Evolutionary conservation across 306 rosid species (phyloP).

Genomic region (Corylus avellana): DNA sequence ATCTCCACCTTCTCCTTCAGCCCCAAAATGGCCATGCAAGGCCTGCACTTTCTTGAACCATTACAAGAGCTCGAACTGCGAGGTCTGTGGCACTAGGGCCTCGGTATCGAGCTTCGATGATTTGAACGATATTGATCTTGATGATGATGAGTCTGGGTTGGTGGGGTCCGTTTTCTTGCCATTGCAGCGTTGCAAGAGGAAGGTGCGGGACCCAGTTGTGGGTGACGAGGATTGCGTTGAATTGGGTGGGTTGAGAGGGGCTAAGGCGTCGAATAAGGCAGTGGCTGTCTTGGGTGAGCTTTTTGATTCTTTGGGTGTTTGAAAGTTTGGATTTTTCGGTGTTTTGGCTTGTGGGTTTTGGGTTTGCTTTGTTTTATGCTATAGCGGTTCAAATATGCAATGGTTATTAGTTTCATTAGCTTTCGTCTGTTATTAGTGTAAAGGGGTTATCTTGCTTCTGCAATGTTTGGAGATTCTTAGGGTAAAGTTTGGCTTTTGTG

Average conservation of each 20-base stretch:
- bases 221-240: conserved; percentile 23
- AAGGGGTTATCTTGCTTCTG: too few species aligned
- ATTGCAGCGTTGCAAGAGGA: conserved; percentile 60
- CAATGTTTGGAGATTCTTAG: not conserved
- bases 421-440: too few species aligned
- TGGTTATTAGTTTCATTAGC: not conserved
- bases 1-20: conserved; percentile 41
- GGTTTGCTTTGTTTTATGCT: conserved; percentile 15
- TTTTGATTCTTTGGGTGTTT: not conserved
- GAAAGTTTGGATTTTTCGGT: not conserved
- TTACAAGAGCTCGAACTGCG: conserved; percentile 54
- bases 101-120: conserved; percentile 59
- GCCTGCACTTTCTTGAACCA: conserved; percentile 89
- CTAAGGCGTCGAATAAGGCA: conserved; percentile 32
- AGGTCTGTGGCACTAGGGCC: conserved; percentile 66
- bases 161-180: conserved; percentile 86
- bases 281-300: conserved; percentile 37
- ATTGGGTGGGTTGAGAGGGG: conserved; percentile 14
- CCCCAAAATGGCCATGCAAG: conserved; percentile 82
- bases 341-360: not conserved
- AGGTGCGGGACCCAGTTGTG: conserved; percentile 34
- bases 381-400: not conserved
- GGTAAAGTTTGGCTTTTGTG: not conserved
- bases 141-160: conserved; percentile 49
- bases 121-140: conserved; percentile 34